phyloP scores from a whole-genome alignment of 2,329 filamentous ascomycete genomes.

The Aspergillus sp. region DNA sequence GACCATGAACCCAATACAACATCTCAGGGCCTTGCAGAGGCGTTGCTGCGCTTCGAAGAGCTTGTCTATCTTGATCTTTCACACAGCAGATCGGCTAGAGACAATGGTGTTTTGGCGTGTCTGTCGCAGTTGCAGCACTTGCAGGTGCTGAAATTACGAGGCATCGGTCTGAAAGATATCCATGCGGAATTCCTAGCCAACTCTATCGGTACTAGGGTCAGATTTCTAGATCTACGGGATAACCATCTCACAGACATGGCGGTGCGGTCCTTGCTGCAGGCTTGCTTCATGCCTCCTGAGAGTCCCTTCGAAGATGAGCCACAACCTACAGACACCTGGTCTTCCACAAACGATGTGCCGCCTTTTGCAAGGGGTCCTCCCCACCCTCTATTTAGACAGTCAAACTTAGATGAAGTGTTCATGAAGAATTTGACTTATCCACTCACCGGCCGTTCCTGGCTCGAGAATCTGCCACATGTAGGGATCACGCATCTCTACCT shows the following conservation, averaged over 20 bases:
- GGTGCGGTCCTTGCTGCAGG: conserved; percentile 44
- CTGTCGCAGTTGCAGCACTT: conserved; percentile 43
- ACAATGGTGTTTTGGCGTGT: conserved; percentile 40
- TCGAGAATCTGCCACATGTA: conserved; percentile 47
- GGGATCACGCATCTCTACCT: conserved; percentile 56
- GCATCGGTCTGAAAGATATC: conserved; percentile 46
- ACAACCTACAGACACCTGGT: too few species aligned
- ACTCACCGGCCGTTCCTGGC: conserved; percentile 46
- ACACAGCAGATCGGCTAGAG: conserved; percentile 43
- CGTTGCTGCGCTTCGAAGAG: conserved; percentile 45
- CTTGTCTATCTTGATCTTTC: conserved; percentile 54
- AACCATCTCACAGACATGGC: conserved; percentile 51
- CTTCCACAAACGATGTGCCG: conserved; percentile 3
- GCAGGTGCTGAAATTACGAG: conserved; percentile 50
- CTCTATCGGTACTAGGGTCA: conserved; percentile 45
- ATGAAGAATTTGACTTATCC: conserved; percentile 41
- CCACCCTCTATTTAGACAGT: conserved; percentile 17
- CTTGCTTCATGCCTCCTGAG: conserved; percentile 37
- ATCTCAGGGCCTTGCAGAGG: conserved; percentile 44
- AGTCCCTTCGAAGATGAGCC: not conserved
- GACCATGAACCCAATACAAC: conserved; percentile 53
- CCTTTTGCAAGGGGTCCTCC: conserved; percentile 1
- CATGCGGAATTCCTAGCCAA: conserved; percentile 46
- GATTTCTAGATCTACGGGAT: conserved; percentile 50
- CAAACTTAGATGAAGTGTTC: conserved; percentile 41